Evolutionary conservation across 139 green algal species (phyloP).

Genomic region (Asterochloris sp.): DNA sequence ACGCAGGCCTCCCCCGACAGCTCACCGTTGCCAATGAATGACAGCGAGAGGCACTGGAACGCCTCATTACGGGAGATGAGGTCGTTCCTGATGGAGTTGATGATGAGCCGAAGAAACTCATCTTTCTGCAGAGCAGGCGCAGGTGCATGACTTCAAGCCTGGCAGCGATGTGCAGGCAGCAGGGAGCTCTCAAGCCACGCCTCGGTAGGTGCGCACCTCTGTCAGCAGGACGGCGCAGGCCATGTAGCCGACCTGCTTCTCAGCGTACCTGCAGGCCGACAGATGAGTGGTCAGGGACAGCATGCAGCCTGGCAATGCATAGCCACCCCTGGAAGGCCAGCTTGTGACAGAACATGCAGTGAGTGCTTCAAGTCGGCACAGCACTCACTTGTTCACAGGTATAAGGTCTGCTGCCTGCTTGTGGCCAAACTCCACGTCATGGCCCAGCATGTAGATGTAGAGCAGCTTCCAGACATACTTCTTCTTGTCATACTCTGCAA

Average conservation of each 20-base stretch:
- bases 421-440: constrained; percentile 98
- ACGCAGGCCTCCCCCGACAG: not conserved
- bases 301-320: not conserved
- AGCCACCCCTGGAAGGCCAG: not conserved
- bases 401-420: constrained; percentile 96
- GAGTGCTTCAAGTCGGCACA: not conserved
- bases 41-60: constrained; percentile 93
- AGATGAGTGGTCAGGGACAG: not conserved
- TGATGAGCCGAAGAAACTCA: constrained; percentile 95
- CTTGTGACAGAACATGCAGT: not conserved
- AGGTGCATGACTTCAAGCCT: not conserved
- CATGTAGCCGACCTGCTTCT: constrained; percentile 99
- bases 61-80: constrained; percentile 90
- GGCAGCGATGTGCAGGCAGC: not conserved
- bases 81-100: constrained; percentile 95
- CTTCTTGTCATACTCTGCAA: constrained; percentile 91
- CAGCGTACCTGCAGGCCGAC: constrained; percentile 70
- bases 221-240: constrained; percentile 85
- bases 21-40: constrained; percentile 85
- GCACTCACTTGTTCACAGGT: constrained; percentile 74
- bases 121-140: constrained; percentile 66
- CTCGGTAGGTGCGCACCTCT: constrained; percentile 56
- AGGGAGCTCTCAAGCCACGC: not conserved
- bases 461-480: constrained; percentile 99
- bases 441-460: constrained; percentile 99